A percentile compares a stretch with the other conserved stretches of the same genome.
These are phyloP conservation scores for Alternaria infectoria DNA, from an alignment of 2,329 filamentous ascomycete species.

Conservation along the genomic window DNA sequence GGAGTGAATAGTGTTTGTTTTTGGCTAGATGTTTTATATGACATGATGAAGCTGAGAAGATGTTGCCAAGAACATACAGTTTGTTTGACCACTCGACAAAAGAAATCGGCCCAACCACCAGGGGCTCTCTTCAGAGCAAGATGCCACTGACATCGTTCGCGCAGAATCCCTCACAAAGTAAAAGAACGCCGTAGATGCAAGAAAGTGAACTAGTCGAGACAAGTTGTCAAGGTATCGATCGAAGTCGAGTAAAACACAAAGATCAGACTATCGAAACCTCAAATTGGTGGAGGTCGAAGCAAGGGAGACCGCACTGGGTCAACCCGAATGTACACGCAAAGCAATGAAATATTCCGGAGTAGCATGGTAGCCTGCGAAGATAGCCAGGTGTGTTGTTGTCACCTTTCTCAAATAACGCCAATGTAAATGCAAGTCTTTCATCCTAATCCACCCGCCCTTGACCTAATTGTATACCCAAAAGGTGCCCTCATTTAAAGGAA, in stretches of 20 bases:
- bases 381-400: constrained; percentile 1
- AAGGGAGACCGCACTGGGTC: constrained; percentile 11
- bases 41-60: neutral
- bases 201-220: neutral
- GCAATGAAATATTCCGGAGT: constrained; percentile 10
- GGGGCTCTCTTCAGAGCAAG: neutral
- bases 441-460: constrained; percentile 10
- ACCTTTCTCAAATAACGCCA: constrained; percentile 9
- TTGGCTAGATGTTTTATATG: constrained; percentile 1
- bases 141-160: neutral
- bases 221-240: constrained; percentile 17
- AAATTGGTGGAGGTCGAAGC: constrained; percentile 1
- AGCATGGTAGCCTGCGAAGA: constrained; percentile 9
- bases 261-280: constrained; percentile 13
- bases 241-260: constrained; percentile 11
- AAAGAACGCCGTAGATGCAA: constrained; percentile 16
- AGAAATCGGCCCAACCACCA: neutral
- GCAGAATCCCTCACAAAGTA: constrained; percentile 1
- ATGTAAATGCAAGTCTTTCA: constrained; percentile 16
- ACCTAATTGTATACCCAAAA: neutral
- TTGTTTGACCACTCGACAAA: neutral
- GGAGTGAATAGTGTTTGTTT: neutral
- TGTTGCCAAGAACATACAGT: constrained; percentile 2
- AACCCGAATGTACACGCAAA: constrained; percentile 9
- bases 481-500: neutral